Percentiles rank a stretch among this genome's conserved stretches.
These are phyloP conservation scores for Boletus reticuloceps DNA, from an alignment of 768 basidiomycete genomes.

Conservation along the genomic window DNA sequence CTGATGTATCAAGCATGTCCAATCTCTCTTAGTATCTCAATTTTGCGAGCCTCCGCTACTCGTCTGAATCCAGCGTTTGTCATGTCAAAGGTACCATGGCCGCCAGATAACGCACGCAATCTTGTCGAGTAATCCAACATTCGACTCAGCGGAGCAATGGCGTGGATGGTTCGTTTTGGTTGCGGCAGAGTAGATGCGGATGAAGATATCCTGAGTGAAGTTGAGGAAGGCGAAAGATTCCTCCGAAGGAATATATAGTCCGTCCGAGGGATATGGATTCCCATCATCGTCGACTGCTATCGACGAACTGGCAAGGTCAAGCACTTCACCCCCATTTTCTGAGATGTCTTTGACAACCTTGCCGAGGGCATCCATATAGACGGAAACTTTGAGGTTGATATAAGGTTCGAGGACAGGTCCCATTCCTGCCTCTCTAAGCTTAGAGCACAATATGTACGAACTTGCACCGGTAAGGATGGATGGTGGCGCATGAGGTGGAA, in stretches of 20 bases:
- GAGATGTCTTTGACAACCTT: constrained; percentile 83
- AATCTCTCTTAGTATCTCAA: constrained; percentile 77
- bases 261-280: constrained; percentile 53
- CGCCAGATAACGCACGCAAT: constrained; percentile 77
- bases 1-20: constrained; percentile 54
- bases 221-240: constrained; percentile 73
- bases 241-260: constrained; percentile 71
- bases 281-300: constrained; percentile 38
- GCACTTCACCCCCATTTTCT: constrained; percentile 76
- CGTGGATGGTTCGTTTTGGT: constrained; percentile 65
- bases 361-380: constrained; percentile 66
- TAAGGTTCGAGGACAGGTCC: constrained; percentile 82
- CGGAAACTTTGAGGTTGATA: constrained; percentile 63
- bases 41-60: constrained; percentile 57
- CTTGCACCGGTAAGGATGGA: constrained; percentile 64
- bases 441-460: constrained; percentile 60
- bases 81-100: constrained; percentile 82
- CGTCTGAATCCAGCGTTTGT: constrained; percentile 69
- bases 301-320: constrained; percentile 50
- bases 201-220: constrained; percentile 28
- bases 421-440: constrained; percentile 58
- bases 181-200: constrained; percentile 34
- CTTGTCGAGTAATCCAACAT: constrained; percentile 81
- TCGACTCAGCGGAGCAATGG: constrained; percentile 72
- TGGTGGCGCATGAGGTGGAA: constrained; percentile 43